Conservation (phyloP, 2,329 filamentous ascomycete genomes). For the Claviceps cyperi region DNA sequence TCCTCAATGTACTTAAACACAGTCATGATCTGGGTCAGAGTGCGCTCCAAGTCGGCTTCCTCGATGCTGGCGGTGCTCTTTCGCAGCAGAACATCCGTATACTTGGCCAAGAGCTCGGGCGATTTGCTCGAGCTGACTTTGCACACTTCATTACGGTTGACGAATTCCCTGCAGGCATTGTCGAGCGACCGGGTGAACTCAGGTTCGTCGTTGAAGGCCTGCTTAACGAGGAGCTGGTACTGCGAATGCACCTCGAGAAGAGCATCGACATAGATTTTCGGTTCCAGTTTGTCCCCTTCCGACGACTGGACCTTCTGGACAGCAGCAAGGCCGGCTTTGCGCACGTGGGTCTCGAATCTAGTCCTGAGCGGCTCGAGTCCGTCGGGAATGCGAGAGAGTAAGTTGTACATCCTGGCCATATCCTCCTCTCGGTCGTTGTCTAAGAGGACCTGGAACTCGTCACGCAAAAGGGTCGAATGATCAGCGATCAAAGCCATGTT, state of each 20-base stretch:
- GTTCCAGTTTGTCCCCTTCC: slow-evolving; percentile 80
- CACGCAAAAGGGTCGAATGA: slow-evolving; percentile 71
- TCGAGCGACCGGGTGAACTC: slow-evolving; percentile 94
- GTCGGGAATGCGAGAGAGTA: slow-evolving; percentile 78
- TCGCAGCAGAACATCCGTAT: slow-evolving; percentile 81
- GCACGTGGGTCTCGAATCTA: slow-evolving; percentile 83
- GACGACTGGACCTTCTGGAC: slow-evolving; percentile 80
- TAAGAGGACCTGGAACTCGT: slow-evolving; percentile 88
- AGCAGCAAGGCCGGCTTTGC: slow-evolving; percentile 74
- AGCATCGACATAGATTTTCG: slow-evolving; percentile 92
- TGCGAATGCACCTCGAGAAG: slow-evolving; percentile 87
- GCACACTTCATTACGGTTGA: slow-evolving; percentile 95
- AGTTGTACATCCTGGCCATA: slow-evolving; percentile 88
- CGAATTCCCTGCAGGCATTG: slow-evolving; percentile 94
- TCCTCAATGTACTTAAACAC: slow-evolving; percentile 99
- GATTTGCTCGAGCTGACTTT: slow-evolving; percentile 87
- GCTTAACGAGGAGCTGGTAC: slow-evolving; percentile 81
- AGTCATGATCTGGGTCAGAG: slow-evolving; percentile 89
- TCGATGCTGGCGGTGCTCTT: slow-evolving; percentile 89
- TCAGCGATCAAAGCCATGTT: slow-evolving; percentile 81
- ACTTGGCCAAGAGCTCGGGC: slow-evolving; percentile 87
- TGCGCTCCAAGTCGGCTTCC: slow-evolving; percentile 82
- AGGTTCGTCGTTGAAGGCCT: slow-evolving; percentile 86
- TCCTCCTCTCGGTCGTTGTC: slow-evolving; percentile 93
- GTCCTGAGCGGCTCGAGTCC: slow-evolving; percentile 77